Conservation (phyloP, 1,284 basidiomycete genomes). For the Neonothopanus nambi region DNA sequence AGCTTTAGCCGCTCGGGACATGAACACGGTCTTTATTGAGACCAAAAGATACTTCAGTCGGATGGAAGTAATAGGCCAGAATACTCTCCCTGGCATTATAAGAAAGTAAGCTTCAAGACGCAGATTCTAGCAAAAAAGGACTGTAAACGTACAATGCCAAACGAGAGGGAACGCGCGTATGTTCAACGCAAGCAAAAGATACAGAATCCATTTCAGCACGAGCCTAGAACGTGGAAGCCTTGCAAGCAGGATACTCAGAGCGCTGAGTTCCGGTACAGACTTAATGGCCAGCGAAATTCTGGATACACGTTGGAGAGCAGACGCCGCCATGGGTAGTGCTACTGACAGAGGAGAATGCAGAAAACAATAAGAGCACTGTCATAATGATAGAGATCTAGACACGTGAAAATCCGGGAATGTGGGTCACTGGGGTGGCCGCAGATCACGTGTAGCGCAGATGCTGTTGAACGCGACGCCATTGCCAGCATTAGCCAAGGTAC, state of each 20-base stretch:
- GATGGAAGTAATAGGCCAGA: constrained; percentile 43
- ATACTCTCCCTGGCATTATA: constrained; percentile 50
- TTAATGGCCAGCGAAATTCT: too few species aligned
- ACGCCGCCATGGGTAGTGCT: not conserved
- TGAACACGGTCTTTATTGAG: constrained; percentile 31
- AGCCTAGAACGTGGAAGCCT: not conserved
- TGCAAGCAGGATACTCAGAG: not conserved
- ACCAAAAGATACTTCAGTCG: constrained; percentile 33
- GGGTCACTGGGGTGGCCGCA: too few species aligned
- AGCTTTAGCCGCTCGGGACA: constrained; percentile 36
- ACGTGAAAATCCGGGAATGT: too few species aligned
- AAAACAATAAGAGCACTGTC: too few species aligned
- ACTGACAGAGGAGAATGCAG: too few species aligned
- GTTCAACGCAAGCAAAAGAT: constrained; percentile 48
- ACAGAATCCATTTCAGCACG: constrained; percentile 7
- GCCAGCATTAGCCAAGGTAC: too few species aligned
- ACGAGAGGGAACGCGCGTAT: constrained; percentile 55
- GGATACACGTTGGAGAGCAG: not conserved
- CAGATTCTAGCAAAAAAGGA: constrained; percentile 3
- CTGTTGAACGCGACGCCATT: too few species aligned
- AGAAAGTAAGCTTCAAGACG: not conserved
- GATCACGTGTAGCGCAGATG: too few species aligned
- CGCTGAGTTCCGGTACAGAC: not conserved
- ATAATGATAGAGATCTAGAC: too few species aligned
- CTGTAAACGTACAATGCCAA: constrained; percentile 56